Evolutionary conservation across 2,329 filamentous ascomycete genomes (phyloP), one percentile per base, ranked within the genome.

Genomic region (Lecanicillium sp.): DNA sequence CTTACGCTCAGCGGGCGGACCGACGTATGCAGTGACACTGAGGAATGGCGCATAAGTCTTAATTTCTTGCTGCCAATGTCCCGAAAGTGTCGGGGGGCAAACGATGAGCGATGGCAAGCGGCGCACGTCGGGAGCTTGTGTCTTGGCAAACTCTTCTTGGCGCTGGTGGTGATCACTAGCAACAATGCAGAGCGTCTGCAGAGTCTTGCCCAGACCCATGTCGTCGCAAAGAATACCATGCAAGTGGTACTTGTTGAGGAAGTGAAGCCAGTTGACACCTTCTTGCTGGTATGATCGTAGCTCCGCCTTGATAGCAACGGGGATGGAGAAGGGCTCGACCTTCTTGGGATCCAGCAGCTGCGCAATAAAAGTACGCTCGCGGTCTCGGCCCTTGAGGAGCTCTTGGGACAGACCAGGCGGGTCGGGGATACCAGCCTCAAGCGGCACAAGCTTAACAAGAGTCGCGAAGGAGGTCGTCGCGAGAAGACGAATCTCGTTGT

Each of bases 201-300:
- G 72, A 1, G 93, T 98, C 71, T 98, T 98, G 42, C 93, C 93
- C 23, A 98, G 85, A 60, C 93, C 93, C 93, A 98, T 98, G 65
- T 98, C 93, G 61, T 98, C 93, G 63, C 93, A 98, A 51, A 98
- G 87, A 66, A 98, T 96, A 41, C 93, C 93, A 58, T 98, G 94
- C 2, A 98, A 80, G 60, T 98, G 91, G 63, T 97, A 98, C 50
- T 90, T 90, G 65, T 98, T 98, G 56, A 98, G 83, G 70, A 98
- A 98, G 49, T 94, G 84, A 44, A 98, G 80, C 93, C 93, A 98
- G 63, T 98, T 98, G 62, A 98, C 91, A 63, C 93, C 93, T 46
- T 98, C 93, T 66, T 98, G 93, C 65, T 98, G 94, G 62, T 98
- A 98, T 0, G 90, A 95, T 54, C 93, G 87, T 44, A 98, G 78